These are phyloP conservation scores for Neurospora sp. DNA, from an alignment of 495 filamentous ascomycete species.

Conservation along the genomic window DNA sequence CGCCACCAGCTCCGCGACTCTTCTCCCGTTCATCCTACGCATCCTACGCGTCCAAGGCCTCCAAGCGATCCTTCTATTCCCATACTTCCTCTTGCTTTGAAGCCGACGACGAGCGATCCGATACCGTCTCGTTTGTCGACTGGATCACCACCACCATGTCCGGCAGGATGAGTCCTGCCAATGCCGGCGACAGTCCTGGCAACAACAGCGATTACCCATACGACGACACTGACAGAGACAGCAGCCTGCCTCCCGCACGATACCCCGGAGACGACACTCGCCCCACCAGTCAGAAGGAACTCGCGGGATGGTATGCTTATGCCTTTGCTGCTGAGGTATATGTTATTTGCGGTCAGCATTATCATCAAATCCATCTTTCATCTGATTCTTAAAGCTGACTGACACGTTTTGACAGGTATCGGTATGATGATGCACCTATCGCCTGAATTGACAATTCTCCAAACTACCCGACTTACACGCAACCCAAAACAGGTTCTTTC, in stretches of 20 bases:
- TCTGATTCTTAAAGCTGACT: neutral
- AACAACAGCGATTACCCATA: conserved; percentile 11
- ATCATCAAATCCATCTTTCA: neutral
- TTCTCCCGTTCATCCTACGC: conserved; percentile 35
- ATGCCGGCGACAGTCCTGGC: conserved; percentile 7
- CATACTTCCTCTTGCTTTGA: conserved; percentile 42
- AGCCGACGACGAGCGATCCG: conserved; percentile 53
- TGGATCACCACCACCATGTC: conserved; percentile 2
- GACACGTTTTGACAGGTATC: conserved; percentile 9
- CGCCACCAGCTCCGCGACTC: conserved; percentile 30
- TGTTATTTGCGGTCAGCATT: conserved; percentile 73
- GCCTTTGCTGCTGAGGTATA: conserved; percentile 97
- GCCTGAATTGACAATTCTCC: neutral
- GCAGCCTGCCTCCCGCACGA: conserved; percentile 11
- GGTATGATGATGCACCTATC: conserved; percentile 11
- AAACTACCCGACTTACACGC: neutral
- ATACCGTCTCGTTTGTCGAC: conserved; percentile 3
- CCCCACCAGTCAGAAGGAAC: conserved; percentile 75
- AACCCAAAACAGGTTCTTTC: conserved; percentile 59
- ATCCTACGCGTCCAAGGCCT: neutral
- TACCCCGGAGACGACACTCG: conserved; percentile 84
- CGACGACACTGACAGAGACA: neutral
- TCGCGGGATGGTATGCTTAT: conserved; percentile 92
- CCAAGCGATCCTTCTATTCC: conserved; percentile 33
- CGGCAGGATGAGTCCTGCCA: conserved; percentile 17